A percentile compares a stretch with the other conserved stretches of the same genome.
Conservation (phyloP, 169 alveolate species). For the Plasmodium blacklocki region DNA sequence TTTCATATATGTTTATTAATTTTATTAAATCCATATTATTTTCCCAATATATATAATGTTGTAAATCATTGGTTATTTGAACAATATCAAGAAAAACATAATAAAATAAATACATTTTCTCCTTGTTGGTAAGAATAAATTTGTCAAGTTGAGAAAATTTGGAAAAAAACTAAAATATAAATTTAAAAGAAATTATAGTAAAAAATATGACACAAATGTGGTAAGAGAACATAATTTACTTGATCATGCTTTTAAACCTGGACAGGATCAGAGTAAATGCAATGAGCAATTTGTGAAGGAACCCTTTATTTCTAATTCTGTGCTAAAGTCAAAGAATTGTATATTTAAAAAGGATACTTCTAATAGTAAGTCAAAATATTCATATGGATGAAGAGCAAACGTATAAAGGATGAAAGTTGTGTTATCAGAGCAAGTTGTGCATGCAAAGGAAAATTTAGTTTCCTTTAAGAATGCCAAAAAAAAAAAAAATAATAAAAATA, state of each 20-base stretch:
- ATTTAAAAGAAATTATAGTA: constrained; percentile 8
- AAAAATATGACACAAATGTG: neutral
- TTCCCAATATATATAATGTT: constrained; percentile 78
- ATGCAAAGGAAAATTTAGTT: constrained; percentile 25
- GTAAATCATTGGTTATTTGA: constrained; percentile 79
- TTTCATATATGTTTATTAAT: constrained; percentile 69
- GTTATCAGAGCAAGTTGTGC: constrained; percentile 23
- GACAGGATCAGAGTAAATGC: neutral
- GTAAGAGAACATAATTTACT: neutral
- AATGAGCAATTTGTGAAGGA: neutral
- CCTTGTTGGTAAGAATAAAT: constrained; percentile 26
- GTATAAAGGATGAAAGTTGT: constrained; percentile 7
- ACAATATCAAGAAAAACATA: constrained; percentile 71
- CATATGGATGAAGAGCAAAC: constrained; percentile 45
- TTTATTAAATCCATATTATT: constrained; percentile 77
- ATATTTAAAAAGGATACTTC: neutral
- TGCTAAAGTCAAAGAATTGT: constrained; percentile 1
- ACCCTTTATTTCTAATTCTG: constrained; percentile 8
- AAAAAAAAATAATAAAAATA: constrained; percentile 1
- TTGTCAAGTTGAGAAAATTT: constrained; percentile 39
- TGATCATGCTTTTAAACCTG: neutral
- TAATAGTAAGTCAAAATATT: neutral
- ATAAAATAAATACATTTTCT: constrained; percentile 19
- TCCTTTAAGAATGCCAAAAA: neutral
- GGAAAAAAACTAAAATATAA: constrained; percentile 33